Conservation (phyloP, 148 eudicot species). For the Heliamphora exappendiculata region DNA sequence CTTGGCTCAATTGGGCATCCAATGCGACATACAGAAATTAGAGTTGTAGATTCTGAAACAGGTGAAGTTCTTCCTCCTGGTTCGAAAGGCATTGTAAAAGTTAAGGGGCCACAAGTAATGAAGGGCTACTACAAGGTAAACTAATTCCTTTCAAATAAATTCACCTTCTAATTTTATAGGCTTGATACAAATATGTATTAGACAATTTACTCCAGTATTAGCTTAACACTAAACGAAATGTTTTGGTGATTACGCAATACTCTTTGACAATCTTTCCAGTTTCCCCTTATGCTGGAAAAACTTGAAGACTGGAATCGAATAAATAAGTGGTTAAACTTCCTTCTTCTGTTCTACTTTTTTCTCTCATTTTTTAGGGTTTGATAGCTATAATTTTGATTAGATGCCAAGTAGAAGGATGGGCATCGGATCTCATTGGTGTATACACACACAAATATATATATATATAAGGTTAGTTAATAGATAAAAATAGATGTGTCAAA, state of each 20-base stretch:
- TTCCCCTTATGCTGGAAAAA: neutral
- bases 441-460: too few species aligned
- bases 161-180: neutral
- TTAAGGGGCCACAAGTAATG: constrained; percentile 87
- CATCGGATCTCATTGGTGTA: too few species aligned
- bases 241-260: neutral
- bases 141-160: neutral
- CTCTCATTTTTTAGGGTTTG: neutral
- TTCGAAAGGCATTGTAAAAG: constrained; percentile 71
- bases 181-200: neutral
- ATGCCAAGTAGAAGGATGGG: too few species aligned
- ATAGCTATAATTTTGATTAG: too few species aligned
- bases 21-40: constrained; percentile 56
- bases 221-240: neutral
- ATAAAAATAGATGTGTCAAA: too few species aligned
- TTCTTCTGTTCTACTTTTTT: neutral
- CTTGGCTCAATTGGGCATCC: constrained; percentile 87
- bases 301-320: neutral
- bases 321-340: neutral
- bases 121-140: constrained; percentile 87
- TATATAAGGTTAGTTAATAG: too few species aligned
- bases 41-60: constrained; percentile 67
- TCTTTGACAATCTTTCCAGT: neutral
- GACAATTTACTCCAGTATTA: neutral
- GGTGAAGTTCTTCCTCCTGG: constrained; percentile 61